Base-by-base conservation (phyloP, 768 basidiomycete species). In the Lentinula edodes region DNA sequence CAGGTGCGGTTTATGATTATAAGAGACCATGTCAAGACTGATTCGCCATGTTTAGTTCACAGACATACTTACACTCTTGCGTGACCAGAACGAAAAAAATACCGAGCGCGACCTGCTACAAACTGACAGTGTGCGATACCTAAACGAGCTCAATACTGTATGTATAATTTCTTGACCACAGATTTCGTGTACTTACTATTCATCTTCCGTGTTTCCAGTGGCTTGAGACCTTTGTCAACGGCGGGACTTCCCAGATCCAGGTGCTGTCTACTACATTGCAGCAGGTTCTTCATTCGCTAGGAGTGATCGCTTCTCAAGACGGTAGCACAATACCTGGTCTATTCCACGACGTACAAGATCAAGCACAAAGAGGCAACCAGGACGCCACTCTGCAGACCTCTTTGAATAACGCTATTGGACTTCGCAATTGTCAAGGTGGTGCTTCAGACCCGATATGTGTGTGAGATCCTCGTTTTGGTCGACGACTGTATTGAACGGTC, bases 211-310 rank as follows among this genome's bases (percentile, higher is more conserved):
- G 16, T 45, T 32, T 0, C 66, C 55, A 90, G 85, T 95, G 93
- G 93, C 80, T 95, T 45, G 93, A 94, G 66, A 76, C 84, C 2
- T 93, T 93, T 70, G 90, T 93, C 42, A 85, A 84, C 43, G 85
- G 86, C 48, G 87, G 88, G n/a, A 87, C 86, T 0, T 80, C 82
- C 13, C 89, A 92, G 64, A 86, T 91, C 23, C 83, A 88, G 66
- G 74, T 76, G 39, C 76, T 92, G 13, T 81, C 85, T 9, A 75
- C 76, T 16, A 82, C 82, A 54, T 75, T 93, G 1, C 83, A 89
- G 39, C 78, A 81, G 28, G 74, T 94, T 23, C 85, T 83, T 66
- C 69, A 75, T 60, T 78, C 81, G 23, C 72, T 91, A 5, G 85
- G 85, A 70, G 72, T 57, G 63, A 52, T 38, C 38, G 51, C n/a